These are phyloP conservation scores for Phytopythium cucurbitacearum DNA, from an alignment of 352 stramenopile genomes.

Conservation along the genomic window DNA sequence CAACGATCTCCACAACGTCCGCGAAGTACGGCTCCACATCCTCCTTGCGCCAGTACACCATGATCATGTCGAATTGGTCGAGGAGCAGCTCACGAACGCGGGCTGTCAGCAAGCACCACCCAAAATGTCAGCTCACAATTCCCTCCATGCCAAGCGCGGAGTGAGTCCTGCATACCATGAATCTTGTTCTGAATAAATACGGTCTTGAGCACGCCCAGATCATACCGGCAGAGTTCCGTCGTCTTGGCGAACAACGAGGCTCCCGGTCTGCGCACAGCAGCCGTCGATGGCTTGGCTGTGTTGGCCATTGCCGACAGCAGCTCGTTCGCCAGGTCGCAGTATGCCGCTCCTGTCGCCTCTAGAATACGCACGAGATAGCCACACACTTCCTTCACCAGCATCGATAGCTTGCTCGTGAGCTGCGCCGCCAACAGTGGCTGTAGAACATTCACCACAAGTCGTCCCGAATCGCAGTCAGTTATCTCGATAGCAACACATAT, in stretches of 20 bases:
- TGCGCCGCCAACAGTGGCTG: conserved; percentile 39
- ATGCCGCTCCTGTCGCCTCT: conserved; percentile 32
- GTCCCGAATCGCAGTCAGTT: conserved; percentile 2
- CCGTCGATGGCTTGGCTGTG: conserved; percentile 52
- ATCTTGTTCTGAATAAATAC: conserved; percentile 29
- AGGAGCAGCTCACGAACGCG: conserved; percentile 46
- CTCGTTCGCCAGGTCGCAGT: conserved; percentile 51
- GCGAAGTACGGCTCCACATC: conserved; percentile 38
- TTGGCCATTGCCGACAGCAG: conserved; percentile 40
- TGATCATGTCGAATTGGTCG: conserved; percentile 51
- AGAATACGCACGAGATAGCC: conserved; percentile 42
- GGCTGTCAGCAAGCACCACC: conserved; percentile 20
- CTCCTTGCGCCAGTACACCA: conserved; percentile 45
- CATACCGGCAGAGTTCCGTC: conserved; percentile 57
- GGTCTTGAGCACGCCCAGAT: conserved; percentile 41
- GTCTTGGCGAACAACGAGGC: conserved; percentile 43
- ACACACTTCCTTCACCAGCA: conserved; percentile 49
- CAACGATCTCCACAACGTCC: conserved; percentile 53
- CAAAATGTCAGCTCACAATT: background rate
- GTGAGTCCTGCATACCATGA: conserved; percentile 24
- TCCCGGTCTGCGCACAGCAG: conserved; percentile 45
- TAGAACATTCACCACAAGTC: conserved; percentile 1
- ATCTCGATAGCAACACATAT: conserved; percentile 2
- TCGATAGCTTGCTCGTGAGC: conserved; percentile 43
- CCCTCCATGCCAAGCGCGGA: background rate